Evolutionary conservation across 805 yeast species (phyloP), one percentile per base, ranked within the genome.

Genomic region (Tetrapisispora arboricola): DNA sequence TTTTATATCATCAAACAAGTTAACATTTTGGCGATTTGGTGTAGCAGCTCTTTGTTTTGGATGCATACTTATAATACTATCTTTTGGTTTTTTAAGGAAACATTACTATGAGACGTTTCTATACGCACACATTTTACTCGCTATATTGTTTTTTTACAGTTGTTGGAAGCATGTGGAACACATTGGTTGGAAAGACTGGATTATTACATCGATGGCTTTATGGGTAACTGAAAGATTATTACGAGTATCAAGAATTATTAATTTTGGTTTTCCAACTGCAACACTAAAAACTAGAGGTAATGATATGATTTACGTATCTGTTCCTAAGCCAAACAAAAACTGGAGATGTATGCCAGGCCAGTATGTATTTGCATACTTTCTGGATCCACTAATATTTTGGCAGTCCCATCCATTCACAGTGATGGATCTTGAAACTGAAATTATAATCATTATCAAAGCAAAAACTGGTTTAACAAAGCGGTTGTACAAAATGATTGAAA

Each of bases 381-480:
- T 74, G 47, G 61, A 66, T 31, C 68, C 71, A 6, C 41, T 53
- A 1, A 58, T 68, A 36, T 73, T 73, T 59, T 75, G 75, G 72
- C 76, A 75, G 49, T 70, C 75, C 5, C 78, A 75, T 51, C 80
- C 80, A 7, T 74, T 76, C 53, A 73, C 80, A 5, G 57, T 72
- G 11, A 65, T 72, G 36, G 68, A 68, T 41, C 47, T 64, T 10
- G 61, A 63, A 28, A 59, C 61, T 41, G 60, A 62, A 43, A 53
- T 71, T 24, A 58, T 63, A 13, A 59, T 72, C 38, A 63, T 60
- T 45, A 58, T 71, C 38, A 68, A 65, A 51, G 71, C 71, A 27
- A 73, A 73, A 50, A 62, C 63, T 6, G 80, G 79, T 42, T 57
- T 70, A 34, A 71, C 78, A 6, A 62, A 50, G 29, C 32, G 41